Percentiles rank a stretch among this genome's conserved stretches.
These are phyloP conservation scores for Neonectria hederae DNA, from an alignment of 2,329 filamentous ascomycete genomes.

Conservation along the genomic window DNA sequence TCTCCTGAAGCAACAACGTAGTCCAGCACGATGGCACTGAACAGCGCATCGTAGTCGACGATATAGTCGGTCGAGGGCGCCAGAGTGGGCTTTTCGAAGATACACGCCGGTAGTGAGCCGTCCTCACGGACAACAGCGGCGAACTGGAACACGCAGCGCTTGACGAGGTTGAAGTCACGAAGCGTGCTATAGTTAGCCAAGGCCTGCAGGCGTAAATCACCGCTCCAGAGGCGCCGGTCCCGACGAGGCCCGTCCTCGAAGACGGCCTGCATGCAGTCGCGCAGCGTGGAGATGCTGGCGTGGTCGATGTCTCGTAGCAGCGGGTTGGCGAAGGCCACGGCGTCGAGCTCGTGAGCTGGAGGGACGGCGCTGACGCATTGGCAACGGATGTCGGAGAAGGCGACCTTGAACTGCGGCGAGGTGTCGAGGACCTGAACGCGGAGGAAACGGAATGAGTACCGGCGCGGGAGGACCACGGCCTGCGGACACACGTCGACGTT, in stretches of 20 bases:
- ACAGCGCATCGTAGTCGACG: slow-evolving; percentile 50
- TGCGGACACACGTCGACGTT: slow-evolving; percentile 48
- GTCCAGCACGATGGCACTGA: slow-evolving; percentile 45
- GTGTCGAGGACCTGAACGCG: slow-evolving; percentile 48
- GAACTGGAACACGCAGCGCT: slow-evolving; percentile 49
- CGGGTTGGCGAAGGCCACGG: slow-evolving; percentile 25
- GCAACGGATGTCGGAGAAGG: slow-evolving; percentile 42
- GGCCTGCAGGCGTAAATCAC: slow-evolving; percentile 49
- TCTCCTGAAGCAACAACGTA: slow-evolving; percentile 47
- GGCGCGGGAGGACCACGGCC: slow-evolving; percentile 41
- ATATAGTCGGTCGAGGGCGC: slow-evolving; percentile 47
- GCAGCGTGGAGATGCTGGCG: slow-evolving; percentile 45
- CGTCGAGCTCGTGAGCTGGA: slow-evolving; percentile 29
- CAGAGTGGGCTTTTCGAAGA: slow-evolving; percentile 47
- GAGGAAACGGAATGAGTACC: slow-evolving; percentile 48
- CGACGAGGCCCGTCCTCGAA: slow-evolving; percentile 51
- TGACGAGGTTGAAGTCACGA: slow-evolving; percentile 46
- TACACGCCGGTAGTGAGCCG: slow-evolving; percentile 46
- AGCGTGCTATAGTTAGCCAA: slow-evolving; percentile 50
- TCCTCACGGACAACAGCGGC: slow-evolving; percentile 46
- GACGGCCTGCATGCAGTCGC: slow-evolving; percentile 52
- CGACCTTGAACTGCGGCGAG: slow-evolving; percentile 47
- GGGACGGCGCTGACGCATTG: slow-evolving; percentile 43
- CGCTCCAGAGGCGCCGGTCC: slow-evolving; percentile 50
- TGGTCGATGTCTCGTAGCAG: slow-evolving; percentile 43